Evolutionary conservation across 108 stramenopile species (phyloP).

Genomic region (Conticribra weissflogii): DNA sequence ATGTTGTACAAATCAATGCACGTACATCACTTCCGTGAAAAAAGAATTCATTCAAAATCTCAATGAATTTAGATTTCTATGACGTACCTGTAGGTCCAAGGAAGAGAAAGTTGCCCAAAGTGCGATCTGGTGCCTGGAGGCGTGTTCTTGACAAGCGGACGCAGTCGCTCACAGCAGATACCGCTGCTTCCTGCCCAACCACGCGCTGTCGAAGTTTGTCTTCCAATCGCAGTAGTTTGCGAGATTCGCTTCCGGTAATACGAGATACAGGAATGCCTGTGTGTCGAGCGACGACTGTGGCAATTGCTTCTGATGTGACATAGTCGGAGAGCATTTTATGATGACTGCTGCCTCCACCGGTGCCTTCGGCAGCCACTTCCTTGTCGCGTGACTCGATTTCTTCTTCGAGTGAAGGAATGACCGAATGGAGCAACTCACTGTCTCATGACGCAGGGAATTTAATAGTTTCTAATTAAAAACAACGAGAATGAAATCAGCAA

Average conservation of each 20-base stretch:
- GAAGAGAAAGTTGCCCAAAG: constrained; percentile 90
- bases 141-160: constrained; percentile 88
- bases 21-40: too few species aligned
- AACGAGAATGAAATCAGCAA: neutral
- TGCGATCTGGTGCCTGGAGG: constrained; percentile 84
- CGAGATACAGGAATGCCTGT: constrained; percentile 86
- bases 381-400: constrained; percentile 66
- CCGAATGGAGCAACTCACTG: constrained; percentile 73
- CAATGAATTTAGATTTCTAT: neutral
- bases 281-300: constrained; percentile 75
- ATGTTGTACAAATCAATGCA: constrained; percentile 6
- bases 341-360: constrained; percentile 31
- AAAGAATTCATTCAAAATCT: constrained; percentile 1
- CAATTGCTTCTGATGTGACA: constrained; percentile 81
- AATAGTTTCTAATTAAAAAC: neutral
- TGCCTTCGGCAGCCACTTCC: constrained; percentile 8
- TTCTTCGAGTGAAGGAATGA: constrained; percentile 68
- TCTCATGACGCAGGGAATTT: neutral
- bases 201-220: constrained; percentile 82
- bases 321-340: constrained; percentile 69
- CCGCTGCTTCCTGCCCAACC: constrained; percentile 91
- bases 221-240: constrained; percentile 87
- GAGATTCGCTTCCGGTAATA: constrained; percentile 82
- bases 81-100: constrained; percentile 66
- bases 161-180: constrained; percentile 84